These are phyloP conservation scores for Xylona heveae DNA, from an alignment of 495 filamentous ascomycete species.

Conservation along the genomic window DNA sequence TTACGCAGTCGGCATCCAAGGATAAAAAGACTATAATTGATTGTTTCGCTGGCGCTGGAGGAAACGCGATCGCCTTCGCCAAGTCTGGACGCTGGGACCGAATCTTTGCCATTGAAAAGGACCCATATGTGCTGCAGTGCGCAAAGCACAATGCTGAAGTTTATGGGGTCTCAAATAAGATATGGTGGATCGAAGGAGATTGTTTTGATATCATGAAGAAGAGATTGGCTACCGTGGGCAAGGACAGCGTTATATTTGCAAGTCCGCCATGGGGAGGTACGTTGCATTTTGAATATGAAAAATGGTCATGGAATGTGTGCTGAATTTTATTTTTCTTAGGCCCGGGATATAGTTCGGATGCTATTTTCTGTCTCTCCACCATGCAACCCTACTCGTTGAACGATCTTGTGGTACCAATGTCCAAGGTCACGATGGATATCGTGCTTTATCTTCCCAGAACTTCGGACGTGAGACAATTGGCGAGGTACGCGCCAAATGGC, in stretches of 20 bases:
- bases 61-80: slow-evolving; percentile 90
- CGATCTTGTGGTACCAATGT: slow-evolving; percentile 37
- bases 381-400: slow-evolving; percentile 74
- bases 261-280: slow-evolving; percentile 89
- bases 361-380: slow-evolving; percentile 61
- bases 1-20: slow-evolving; percentile 29
- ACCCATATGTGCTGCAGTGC: slow-evolving; percentile 55
- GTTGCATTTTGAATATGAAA: slow-evolving; percentile 7
- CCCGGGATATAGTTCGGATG: slow-evolving; percentile 51
- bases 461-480: slow-evolving; percentile 69
- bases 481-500: slow-evolving; percentile 30
- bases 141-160: slow-evolving; percentile 82
- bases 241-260: slow-evolving; percentile 49
- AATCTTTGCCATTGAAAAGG: slow-evolving; percentile 74
- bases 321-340: slow-evolving; percentile 19
- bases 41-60: slow-evolving; percentile 76
- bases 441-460: slow-evolving; percentile 77
- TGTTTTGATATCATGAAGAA: slow-evolving; percentile 39
- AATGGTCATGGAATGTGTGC: neutral
- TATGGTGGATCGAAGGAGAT: slow-evolving; percentile 70
- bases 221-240: slow-evolving; percentile 7
- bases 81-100: slow-evolving; percentile 49
- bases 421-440: slow-evolving; percentile 25
- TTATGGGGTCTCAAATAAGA: slow-evolving; percentile 61
- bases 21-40: slow-evolving; percentile 48